A percentile compares a stretch with the other conserved stretches of the same genome.
Evolutionary conservation across 2,329 filamentous ascomycete species (phyloP).

Genomic region (Aspergillus sp.): DNA sequence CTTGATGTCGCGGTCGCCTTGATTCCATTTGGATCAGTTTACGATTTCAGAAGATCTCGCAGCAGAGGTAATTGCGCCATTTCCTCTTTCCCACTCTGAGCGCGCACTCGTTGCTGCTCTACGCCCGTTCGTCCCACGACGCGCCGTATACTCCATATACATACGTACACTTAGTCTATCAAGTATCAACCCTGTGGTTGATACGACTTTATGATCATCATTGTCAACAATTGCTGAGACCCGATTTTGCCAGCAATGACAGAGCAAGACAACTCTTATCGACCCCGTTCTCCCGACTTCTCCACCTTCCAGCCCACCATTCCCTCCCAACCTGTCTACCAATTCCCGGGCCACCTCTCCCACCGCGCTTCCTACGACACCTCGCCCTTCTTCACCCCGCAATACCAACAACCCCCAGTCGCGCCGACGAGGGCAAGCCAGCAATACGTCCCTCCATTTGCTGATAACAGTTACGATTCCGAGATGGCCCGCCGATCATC

Average conservation of each 20-base stretch:
- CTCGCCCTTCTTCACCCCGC: slow-evolving; percentile 46
- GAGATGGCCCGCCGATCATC: slow-evolving; percentile 47
- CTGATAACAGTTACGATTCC: slow-evolving; percentile 20
- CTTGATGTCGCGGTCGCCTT: background rate
- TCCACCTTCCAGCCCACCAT: slow-evolving; percentile 48
- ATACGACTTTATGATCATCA: background rate
- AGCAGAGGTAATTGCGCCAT: slow-evolving; percentile 3
- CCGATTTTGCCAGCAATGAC: slow-evolving; percentile 38
- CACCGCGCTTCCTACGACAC: slow-evolving; percentile 48
- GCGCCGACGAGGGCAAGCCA: slow-evolving; percentile 30
- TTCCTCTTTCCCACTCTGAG: background rate
- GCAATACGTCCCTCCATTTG: slow-evolving; percentile 38
- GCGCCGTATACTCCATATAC: background rate
- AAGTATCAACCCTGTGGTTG: background rate
- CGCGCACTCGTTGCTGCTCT: background rate
- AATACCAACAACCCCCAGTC: slow-evolving; percentile 30
- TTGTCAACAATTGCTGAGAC: slow-evolving; percentile 15
- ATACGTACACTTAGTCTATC: background rate
- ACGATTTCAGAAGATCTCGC: background rate
- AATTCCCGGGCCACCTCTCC: slow-evolving; percentile 33
- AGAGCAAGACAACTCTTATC: slow-evolving; percentile 46
- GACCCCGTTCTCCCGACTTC: slow-evolving; percentile 52
- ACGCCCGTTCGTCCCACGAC: background rate
- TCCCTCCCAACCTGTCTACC: slow-evolving; percentile 33
- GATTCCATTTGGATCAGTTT: background rate